phyloP scores from a whole-genome alignment of 2,329 filamentous ascomycete genomes.

The Penicillium sp. region DNA sequence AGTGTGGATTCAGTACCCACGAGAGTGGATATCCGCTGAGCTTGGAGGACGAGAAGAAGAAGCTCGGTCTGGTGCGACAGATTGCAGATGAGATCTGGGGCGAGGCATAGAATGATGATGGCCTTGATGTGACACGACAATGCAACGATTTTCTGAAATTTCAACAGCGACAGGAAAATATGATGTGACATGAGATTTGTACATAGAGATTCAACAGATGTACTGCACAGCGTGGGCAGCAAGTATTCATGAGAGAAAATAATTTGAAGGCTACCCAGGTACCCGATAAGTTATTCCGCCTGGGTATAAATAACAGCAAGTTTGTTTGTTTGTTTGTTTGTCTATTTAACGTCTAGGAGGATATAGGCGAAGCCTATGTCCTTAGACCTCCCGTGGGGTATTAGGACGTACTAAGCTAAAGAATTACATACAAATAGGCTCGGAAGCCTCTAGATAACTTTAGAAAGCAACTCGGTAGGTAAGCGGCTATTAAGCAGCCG shows the following conservation, averaged over 20 bases:
- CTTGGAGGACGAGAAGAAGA: conserved; percentile 65
- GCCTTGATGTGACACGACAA: neutral
- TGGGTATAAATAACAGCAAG: no score
- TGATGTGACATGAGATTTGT: conserved; percentile 10
- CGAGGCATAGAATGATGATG: conserved; percentile 10
- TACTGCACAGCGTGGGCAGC: neutral
- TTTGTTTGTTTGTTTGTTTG: no score
- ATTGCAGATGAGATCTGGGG: conserved; percentile 69
- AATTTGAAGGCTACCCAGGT: neutral
- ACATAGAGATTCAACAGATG: conserved; percentile 5
- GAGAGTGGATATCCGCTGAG: conserved; percentile 65
- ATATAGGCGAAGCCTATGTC: no score
- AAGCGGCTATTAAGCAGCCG: no score
- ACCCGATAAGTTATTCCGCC: no score
- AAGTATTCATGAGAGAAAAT: neutral
- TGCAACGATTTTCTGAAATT: conserved; percentile 7
- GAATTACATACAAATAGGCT: no score
- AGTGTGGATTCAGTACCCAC: conserved; percentile 71
- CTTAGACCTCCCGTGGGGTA: no score
- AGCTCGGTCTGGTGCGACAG: conserved; percentile 63
- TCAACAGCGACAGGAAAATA: conserved; percentile 14
- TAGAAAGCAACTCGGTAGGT: no score
- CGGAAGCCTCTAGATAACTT: no score
- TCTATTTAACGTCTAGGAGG: no score
- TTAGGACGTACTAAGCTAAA: no score